Evolutionary conservation across 2,329 filamentous ascomycete genomes (phyloP).

Genomic region (Alternaria hordeiaustralica): DNA sequence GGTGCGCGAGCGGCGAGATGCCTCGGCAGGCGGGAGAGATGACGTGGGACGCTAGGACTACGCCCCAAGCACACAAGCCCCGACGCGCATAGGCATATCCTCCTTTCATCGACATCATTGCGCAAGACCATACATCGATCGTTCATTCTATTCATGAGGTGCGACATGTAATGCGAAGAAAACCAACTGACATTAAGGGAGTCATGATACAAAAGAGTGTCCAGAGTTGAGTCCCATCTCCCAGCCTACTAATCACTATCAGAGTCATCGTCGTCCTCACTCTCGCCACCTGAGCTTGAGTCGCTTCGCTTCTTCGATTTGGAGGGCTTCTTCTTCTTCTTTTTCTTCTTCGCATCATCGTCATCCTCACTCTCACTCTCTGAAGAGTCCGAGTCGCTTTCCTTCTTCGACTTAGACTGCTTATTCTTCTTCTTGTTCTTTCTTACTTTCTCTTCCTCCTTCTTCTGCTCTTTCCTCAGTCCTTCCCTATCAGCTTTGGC

Average conservation of each 20-base stretch:
- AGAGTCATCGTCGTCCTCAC: background rate
- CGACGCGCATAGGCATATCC: background rate
- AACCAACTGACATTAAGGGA: too few relatives aligned
- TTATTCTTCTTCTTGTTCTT: background rate
- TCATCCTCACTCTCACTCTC: too few relatives aligned
- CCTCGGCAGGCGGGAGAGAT: background rate
- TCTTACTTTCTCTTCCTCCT: background rate
- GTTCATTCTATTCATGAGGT: too few relatives aligned
- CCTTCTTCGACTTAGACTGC: background rate
- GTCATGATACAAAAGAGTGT: too few relatives aligned
- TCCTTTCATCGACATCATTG: background rate
- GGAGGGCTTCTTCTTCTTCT: background rate
- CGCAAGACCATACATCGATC: too few relatives aligned
- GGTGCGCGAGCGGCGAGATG: background rate
- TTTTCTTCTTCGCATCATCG: too few relatives aligned
- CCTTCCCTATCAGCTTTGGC: background rate
- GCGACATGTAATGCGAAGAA: too few relatives aligned
- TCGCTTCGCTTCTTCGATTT: background rate
- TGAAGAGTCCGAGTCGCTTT: background rate
- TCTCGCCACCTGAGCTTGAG: background rate
- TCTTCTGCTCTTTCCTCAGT: background rate
- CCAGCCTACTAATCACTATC: background rate
- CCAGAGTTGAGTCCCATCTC: background rate
- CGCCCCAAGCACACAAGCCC: background rate
- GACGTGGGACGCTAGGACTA: background rate